These are phyloP conservation scores for Russula brevipes DNA, from an alignment of 768 basidiomycete species.

Conservation along the genomic window DNA sequence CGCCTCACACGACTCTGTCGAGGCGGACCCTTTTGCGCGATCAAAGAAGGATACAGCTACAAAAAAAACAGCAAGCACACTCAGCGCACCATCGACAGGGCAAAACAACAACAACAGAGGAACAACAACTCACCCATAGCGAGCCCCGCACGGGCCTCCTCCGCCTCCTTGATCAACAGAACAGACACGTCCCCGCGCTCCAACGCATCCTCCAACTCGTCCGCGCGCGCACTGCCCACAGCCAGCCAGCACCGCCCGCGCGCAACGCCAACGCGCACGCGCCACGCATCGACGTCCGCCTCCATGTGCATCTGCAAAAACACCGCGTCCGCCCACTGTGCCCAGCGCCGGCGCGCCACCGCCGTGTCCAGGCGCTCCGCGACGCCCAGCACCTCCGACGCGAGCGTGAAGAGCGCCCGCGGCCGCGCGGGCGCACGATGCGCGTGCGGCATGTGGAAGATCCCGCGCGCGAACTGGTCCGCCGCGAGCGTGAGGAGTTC, in stretches of 20 bases:
- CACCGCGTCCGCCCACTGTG: slow-evolving; percentile 54
- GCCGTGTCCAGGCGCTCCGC: slow-evolving; percentile 49
- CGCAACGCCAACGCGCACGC: slow-evolving; percentile 41
- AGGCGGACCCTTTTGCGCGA: slow-evolving; percentile 30
- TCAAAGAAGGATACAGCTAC: slow-evolving; percentile 34
- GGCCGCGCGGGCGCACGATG: slow-evolving; percentile 34
- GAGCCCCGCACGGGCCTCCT: slow-evolving; percentile 51
- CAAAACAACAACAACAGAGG: too few species aligned
- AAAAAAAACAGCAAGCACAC: slow-evolving; percentile 24
- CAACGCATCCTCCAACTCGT: slow-evolving; percentile 50
- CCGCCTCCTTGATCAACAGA: slow-evolving; percentile 44
- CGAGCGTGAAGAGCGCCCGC: slow-evolving; percentile 58
- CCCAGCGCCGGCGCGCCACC: slow-evolving; percentile 51
- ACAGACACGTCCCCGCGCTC: slow-evolving; percentile 41
- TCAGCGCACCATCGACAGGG: slow-evolving; percentile 17
- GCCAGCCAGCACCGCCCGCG: slow-evolving; percentile 54
- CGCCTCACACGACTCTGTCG: slow-evolving; percentile 13
- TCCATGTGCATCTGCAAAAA: slow-evolving; percentile 63
- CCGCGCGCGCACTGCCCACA: slow-evolving; percentile 49
- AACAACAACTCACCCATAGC: slow-evolving; percentile 37
- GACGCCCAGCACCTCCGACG: slow-evolving; percentile 53
- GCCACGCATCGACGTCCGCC: slow-evolving; percentile 49
- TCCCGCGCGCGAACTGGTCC: slow-evolving; percentile 65
- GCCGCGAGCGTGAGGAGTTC: slow-evolving; percentile 57
- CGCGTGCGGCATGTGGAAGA: slow-evolving; percentile 65